Conservation (phyloP, 768 basidiomycete genomes). For the Hebeloma cylindrosporum region DNA sequence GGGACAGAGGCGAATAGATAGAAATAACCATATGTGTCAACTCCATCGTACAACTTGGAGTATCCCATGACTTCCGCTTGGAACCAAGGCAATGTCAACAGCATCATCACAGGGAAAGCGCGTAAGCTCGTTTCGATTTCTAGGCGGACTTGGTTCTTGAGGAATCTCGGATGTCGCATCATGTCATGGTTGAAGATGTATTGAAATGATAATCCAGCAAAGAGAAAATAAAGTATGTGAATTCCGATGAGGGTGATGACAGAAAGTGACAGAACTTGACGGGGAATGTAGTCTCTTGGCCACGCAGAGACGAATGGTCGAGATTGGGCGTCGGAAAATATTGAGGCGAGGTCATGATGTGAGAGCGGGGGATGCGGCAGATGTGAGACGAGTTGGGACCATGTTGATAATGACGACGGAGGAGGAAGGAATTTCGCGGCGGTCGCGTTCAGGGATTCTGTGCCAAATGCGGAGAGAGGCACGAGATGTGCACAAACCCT, state of each 20-base stretch:
- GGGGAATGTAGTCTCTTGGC: constrained; percentile 80
- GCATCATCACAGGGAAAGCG: constrained; percentile 80
- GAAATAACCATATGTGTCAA: constrained; percentile 76
- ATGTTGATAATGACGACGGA: constrained; percentile 39
- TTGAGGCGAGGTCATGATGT: constrained; percentile 32
- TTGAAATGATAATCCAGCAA: constrained; percentile 81
- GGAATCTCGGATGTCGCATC: constrained; percentile 93
- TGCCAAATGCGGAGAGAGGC: constrained; percentile 55
- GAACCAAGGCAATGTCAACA: constrained; percentile 94
- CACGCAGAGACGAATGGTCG: constrained; percentile 62
- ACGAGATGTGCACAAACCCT: constrained; percentile 72
- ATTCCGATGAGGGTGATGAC: constrained; percentile 79
- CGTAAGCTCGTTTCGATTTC: constrained; percentile 78
- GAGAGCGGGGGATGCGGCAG: constrained; percentile 58
- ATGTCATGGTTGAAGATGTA: constrained; percentile 93
- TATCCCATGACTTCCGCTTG: constrained; percentile 87
- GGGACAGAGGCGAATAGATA: constrained; percentile 70
- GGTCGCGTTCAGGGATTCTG: constrained; percentile 36
- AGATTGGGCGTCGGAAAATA: constrained; percentile 27
- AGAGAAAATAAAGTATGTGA: constrained; percentile 81
- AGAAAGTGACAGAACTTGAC: constrained; percentile 73
- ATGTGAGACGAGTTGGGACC: constrained; percentile 53
- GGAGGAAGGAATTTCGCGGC: constrained; percentile 33
- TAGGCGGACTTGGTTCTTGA: constrained; percentile 78
- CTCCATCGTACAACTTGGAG: constrained; percentile 72